Evolutionary conservation across 208 protist genomes (phyloP).

Genomic region (Giardia duodenalis): DNA sequence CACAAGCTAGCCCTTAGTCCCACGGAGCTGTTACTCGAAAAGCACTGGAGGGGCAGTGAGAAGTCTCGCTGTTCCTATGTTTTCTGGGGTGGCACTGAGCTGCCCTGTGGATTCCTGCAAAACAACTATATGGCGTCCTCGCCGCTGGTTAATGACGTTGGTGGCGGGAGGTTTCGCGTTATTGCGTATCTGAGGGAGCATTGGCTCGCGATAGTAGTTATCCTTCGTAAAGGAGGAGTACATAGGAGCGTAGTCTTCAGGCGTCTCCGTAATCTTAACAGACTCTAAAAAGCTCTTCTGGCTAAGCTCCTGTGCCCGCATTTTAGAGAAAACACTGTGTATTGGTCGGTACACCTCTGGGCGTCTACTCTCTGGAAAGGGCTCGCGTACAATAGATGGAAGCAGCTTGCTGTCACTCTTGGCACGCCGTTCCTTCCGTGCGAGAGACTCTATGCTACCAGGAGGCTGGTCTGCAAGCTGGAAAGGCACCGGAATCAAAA

Average conservation of each 20-base stretch:
- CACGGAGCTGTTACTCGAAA: not conserved
- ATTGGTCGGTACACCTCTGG: not conserved
- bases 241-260: not conserved
- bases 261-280: not conserved
- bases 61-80: not conserved
- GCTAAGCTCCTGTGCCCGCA: not conserved
- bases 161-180: not conserved
- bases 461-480: too few relatives aligned
- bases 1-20: too few relatives aligned
- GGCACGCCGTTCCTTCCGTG: too few relatives aligned
- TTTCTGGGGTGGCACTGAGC: not conserved
- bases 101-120: not conserved
- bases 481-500: too few relatives aligned
- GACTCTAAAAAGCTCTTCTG: not conserved
- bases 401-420: too few relatives aligned
- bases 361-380: not conserved
- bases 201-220: not conserved
- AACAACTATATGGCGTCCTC: not conserved
- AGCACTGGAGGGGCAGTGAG: not conserved
- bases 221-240: conserved; percentile 3
- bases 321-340: not conserved
- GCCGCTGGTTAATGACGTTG: not conserved
- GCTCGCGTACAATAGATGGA: not conserved
- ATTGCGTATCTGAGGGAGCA: conserved; percentile 11
- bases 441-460: too few relatives aligned